phyloP scores from a whole-genome alignment of 1,284 basidiomycete genomes.

The Ceratobasidium sp. region DNA sequence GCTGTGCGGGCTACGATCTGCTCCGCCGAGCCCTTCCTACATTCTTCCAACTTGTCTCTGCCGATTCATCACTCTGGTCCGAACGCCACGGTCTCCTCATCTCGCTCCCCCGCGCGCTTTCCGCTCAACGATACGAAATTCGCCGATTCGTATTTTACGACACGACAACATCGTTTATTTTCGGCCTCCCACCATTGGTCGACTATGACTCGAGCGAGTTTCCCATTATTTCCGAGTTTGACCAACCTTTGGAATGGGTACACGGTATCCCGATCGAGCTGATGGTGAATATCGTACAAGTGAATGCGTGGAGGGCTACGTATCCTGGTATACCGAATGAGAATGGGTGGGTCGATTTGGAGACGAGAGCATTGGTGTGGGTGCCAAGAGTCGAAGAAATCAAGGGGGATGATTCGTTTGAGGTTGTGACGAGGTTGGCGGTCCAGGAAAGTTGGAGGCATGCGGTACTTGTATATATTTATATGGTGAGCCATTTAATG shows the following conservation, averaged over 20 bases:
- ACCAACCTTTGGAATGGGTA: constrained; percentile 5
- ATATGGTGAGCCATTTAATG: constrained; percentile 30
- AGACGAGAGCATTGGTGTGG: constrained; percentile 9
- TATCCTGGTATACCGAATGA: constrained; percentile 1
- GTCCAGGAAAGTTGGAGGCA: constrained; percentile 42
- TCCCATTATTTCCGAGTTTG: background rate
- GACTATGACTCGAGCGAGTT: constrained; percentile 18
- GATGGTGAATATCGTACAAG: background rate
- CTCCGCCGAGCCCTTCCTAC: constrained; percentile 1
- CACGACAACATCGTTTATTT: background rate
- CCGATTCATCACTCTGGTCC: constrained; percentile 1
- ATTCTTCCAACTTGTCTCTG: constrained; percentile 18
- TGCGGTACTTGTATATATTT: constrained; percentile 29
- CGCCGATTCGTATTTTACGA: constrained; percentile 37
- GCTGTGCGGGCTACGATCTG: constrained; percentile 13
- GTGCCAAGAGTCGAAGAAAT: constrained; percentile 1
- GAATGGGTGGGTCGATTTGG: constrained; percentile 17
- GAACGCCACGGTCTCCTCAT: constrained; percentile 15
- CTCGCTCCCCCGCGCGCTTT: constrained; percentile 14
- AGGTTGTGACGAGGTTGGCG: constrained; percentile 17
- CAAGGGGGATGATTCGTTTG: constrained; percentile 6
- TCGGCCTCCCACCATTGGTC: constrained; percentile 8
- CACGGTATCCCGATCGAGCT: constrained; percentile 18
- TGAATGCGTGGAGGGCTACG: constrained; percentile 6
- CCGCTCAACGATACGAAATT: constrained; percentile 21